Evolutionary conservation across 257 asterid genomes (phyloP), one percentile per base, ranked within the genome.

Genomic region (Solanum sparsipilum): DNA sequence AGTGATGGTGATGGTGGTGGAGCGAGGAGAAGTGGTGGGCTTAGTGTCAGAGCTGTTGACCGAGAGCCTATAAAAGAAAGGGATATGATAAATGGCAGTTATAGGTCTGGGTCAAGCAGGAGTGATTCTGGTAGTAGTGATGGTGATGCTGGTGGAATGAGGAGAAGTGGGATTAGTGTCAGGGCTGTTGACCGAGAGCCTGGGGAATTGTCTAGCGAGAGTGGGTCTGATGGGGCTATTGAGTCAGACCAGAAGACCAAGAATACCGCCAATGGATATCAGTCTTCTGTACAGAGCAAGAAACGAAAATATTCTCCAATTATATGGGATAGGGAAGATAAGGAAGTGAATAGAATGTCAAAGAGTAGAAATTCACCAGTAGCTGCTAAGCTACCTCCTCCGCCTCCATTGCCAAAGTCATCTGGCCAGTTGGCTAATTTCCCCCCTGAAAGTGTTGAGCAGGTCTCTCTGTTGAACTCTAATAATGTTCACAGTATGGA

Each of bases 291-390:
- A 65, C 89, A 70, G 88, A 91, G 72, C 87, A 95, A 91, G 31
- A 96, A 93, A 91, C 89, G 98, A 87, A 96, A 95, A 89, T 95
- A 92, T 87, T 94, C 98, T 1, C 99, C 99, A 31, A 94, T 95
- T 91, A 93, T 95, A 75, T 97, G 98, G 98, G 98, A 95, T 86
- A 92, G 94, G 89, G 98, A 94, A 87, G 94, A 93, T 87, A 90
- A 91, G 90, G 93, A 91, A 76, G 89, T 71, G 7, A 89, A 83
- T 87, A 89, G 88, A 88, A 65, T 86, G 31, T 86, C 85, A 31
- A 90, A 92, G 90, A 90, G 86, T 88, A 90, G 88, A 87, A 91
- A 85, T 74, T 85, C 84, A 5, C 86, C 89, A 25, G 91, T 86
- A 86, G 75, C 83, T 76, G n/a, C 86, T 23, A 76, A 56, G 87